phyloP scores from a whole-genome alignment of 495 filamentous ascomycete species.

The Penicillium argentinense region DNA sequence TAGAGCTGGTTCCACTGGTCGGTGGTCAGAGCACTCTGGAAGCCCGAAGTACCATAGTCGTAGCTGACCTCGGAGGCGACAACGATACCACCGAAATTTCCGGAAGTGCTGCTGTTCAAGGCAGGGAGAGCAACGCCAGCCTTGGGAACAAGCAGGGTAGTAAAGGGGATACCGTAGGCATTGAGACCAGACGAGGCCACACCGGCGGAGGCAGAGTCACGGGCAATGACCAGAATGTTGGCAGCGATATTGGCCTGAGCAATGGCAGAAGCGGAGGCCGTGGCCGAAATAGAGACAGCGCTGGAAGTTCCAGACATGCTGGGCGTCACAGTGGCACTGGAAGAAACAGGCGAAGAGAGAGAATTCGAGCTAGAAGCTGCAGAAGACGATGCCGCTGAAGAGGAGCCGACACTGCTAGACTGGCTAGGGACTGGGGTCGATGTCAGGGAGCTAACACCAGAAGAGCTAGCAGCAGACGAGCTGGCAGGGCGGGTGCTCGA shows the following conservation, averaged over 20 bases:
- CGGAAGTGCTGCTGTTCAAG: slow-evolving; percentile 46
- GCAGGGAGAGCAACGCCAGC: slow-evolving; percentile 49
- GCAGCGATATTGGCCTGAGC: slow-evolving; percentile 30
- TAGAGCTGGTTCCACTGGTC: slow-evolving; percentile 58
- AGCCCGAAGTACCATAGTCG: slow-evolving; percentile 44
- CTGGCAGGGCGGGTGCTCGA: not conserved
- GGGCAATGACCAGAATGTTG: slow-evolving; percentile 60
- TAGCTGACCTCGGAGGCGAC: slow-evolving; percentile 58
- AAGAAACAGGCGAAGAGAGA: slow-evolving; percentile 13
- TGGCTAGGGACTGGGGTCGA: not conserved
- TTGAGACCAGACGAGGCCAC: slow-evolving; percentile 56
- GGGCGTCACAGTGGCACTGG: slow-evolving; percentile 16
- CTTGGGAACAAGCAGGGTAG: slow-evolving; percentile 54
- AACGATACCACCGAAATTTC: slow-evolving; percentile 60
- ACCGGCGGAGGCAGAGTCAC: slow-evolving; percentile 44
- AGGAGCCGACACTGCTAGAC: not conserved
- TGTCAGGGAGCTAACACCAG: not conserved
- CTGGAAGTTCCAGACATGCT: slow-evolving; percentile 32
- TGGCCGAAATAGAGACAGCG: slow-evolving; percentile 17
- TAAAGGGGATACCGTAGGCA: slow-evolving; percentile 61
- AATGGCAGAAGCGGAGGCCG: slow-evolving; percentile 22
- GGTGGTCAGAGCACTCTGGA: slow-evolving; percentile 53
- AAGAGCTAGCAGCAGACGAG: not conserved
- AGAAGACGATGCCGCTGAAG: not conserved
- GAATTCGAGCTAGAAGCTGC: slow-evolving; percentile 3